A percentile compares a stretch with the other conserved stretches of the same genome.
These are phyloP conservation scores for Rhynchospora breviuscula DNA, from an alignment of 176 grass and related monocot species.

Conservation along the genomic window DNA sequence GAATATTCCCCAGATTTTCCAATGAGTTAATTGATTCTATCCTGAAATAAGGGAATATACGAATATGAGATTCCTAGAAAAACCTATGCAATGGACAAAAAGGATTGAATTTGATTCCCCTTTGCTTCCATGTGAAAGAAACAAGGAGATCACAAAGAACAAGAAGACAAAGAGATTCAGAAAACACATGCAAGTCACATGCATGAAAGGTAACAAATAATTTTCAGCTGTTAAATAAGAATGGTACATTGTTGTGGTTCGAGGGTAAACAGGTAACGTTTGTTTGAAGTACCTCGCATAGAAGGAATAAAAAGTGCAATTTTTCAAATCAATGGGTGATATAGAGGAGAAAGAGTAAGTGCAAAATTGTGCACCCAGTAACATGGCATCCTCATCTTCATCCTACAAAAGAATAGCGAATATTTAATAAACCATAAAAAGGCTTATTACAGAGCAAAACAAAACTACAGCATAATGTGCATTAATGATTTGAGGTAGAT, in stretches of 20 bases:
- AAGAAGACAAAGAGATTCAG: background rate
- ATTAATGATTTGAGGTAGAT: background rate
- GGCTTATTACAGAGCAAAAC: background rate
- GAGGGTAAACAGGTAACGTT: background rate
- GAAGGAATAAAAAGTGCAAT: slow-evolving; percentile 67
- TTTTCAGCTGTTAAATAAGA: background rate
- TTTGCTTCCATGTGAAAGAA: background rate
- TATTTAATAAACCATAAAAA: slow-evolving; percentile 21
- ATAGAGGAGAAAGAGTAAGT: slow-evolving; percentile 80
- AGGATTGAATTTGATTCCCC: background rate
- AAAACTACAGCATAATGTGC: background rate
- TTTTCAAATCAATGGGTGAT: slow-evolving; percentile 43
- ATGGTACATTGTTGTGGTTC: background rate
- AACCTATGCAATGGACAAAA: background rate
- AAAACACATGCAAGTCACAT: background rate
- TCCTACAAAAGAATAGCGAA: slow-evolving; percentile 32
- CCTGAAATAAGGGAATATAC: slow-evolving; percentile 43
- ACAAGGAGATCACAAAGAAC: background rate
- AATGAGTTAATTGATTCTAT: slow-evolving; percentile 68
- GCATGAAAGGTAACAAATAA: background rate
- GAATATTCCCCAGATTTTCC: slow-evolving; percentile 49
- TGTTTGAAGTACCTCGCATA: slow-evolving; percentile 61
- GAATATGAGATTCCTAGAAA: background rate
- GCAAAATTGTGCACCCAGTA: slow-evolving; percentile 89
- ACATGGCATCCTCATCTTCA: slow-evolving; percentile 93